Base-by-base conservation (phyloP, 1,139 yeast genomes). In the Suhomyces anneliseae region DNA sequence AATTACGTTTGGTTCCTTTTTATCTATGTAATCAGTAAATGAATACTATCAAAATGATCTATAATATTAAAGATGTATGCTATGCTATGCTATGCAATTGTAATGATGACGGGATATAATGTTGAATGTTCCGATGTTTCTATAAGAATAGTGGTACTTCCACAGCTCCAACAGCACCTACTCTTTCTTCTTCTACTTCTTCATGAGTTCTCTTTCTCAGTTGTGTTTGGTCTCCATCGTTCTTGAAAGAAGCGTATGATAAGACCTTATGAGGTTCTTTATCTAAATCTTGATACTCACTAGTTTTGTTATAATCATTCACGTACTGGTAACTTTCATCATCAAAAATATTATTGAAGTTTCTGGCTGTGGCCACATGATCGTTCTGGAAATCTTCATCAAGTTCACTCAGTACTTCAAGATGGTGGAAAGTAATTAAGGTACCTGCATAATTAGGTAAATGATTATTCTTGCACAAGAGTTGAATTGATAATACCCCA, bases 351-450 rank as follows among this genome's bases (percentile, higher is more conserved):
- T 54, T 56, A 36, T 55, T 54, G 24, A 58, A 37, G 34, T 50
- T 37, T 26, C 32, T 29, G 6, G 42, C 47, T 1, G 46, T 40
- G 4, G 48, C 42, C 1, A 38, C 44, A 11, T 39, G 44, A 9
- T 43, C 43, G n/a, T 15, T 34, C 8, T 26, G 37, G 11, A 51
- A 55, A 38, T 49, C 47, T 15, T 54, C 56, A 11, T 56, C 62
- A 34, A 63, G 60, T 5, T 60, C 51, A 2, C 58, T 51, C 6
- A 64, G 46, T 3, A 67, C 58, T 56, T 85, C 90, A 46, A 85
- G 60, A 64, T 85, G 74, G 49, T 81, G 76, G 53, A 83, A 79
- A 32, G 85, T 85, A 7, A 85, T 76, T 33, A 84, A 74, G 0
- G 87, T 81, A 2, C 89, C 90, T 2, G 81, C 71, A 54, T 80